Evolutionary conservation across 306 rosid species (phyloP).

Genomic region (Heteromeles arbutifolia): DNA sequence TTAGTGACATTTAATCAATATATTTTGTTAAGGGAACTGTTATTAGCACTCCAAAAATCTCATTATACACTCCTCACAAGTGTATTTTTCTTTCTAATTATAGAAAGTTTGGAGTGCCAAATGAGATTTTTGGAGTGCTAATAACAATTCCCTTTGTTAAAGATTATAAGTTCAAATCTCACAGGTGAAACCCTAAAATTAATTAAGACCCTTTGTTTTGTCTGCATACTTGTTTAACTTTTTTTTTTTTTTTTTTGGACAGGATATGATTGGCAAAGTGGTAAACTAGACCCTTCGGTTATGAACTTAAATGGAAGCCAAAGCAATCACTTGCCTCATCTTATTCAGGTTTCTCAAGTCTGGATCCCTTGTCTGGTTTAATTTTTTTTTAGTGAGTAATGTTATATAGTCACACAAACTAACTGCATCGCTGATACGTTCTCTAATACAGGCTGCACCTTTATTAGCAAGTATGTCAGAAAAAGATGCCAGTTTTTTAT

Average conservation of each 20-base stretch:
- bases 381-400: neutral
- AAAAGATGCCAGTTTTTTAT: too few species aligned
- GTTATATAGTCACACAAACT: too few species aligned
- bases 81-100: too few species aligned
- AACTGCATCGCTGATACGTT: too few species aligned
- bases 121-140: too few species aligned
- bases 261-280: constrained; percentile 86
- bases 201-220: neutral
- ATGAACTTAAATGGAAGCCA: constrained; percentile 59
- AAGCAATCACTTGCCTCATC: constrained; percentile 52
- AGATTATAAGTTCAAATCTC: neutral
- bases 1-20: neutral
- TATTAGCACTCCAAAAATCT: too few species aligned
- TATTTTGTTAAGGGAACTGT: too few species aligned
- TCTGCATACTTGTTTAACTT: neutral
- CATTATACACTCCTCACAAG: too few species aligned
- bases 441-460: too few species aligned
- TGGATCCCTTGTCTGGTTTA: neutral
- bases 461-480: too few species aligned
- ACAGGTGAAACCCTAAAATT: neutral
- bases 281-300: constrained; percentile 68
- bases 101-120: too few species aligned
- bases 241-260: neutral
- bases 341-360: constrained; percentile 45
- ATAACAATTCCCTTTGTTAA: too few species aligned